Evolutionary conservation across 306 rosid species (phyloP).

Genomic region (Ziziphus jujuba): DNA sequence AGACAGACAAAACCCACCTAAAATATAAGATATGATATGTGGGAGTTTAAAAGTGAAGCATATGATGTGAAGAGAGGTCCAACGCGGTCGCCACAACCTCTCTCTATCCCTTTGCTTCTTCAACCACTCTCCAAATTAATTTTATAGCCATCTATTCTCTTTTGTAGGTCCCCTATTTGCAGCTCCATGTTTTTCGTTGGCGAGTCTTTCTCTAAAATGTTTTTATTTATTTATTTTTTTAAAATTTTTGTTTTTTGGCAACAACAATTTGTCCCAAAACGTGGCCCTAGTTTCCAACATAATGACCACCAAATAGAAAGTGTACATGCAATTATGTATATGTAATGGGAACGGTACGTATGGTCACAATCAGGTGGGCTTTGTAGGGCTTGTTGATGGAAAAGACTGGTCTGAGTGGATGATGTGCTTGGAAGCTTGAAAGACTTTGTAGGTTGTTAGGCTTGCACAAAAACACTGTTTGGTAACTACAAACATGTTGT

Average conservation of each 20-base stretch:
- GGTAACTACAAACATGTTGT: no score
- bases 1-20: slow-evolving; percentile 5
- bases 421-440: no score
- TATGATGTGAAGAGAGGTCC: not conserved
- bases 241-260: not conserved
- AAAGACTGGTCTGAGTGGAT: slow-evolving; percentile 7
- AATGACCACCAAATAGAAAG: slow-evolving; percentile 19
- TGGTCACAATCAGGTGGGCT: slow-evolving; percentile 18
- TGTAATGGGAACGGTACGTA: slow-evolving; percentile 1
- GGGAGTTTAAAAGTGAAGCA: not conserved
- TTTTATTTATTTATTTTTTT: not conserved
- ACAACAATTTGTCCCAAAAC: slow-evolving; percentile 12
- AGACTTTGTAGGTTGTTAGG: no score
- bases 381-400: not conserved
- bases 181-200: slow-evolving; percentile 28
- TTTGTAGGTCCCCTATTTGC: slow-evolving; percentile 19
- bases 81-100: not conserved
- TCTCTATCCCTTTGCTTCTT: not conserved
- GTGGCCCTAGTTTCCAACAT: slow-evolving; percentile 23
- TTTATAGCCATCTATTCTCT: not conserved
- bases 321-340: not conserved
- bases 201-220: slow-evolving; percentile 28
- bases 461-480: no score
- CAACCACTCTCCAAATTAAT: slow-evolving; percentile 14
- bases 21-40: not conserved